phyloP scores from a whole-genome alignment of 495 filamentous ascomycete genomes.

The Elasticomyces elasticus region DNA sequence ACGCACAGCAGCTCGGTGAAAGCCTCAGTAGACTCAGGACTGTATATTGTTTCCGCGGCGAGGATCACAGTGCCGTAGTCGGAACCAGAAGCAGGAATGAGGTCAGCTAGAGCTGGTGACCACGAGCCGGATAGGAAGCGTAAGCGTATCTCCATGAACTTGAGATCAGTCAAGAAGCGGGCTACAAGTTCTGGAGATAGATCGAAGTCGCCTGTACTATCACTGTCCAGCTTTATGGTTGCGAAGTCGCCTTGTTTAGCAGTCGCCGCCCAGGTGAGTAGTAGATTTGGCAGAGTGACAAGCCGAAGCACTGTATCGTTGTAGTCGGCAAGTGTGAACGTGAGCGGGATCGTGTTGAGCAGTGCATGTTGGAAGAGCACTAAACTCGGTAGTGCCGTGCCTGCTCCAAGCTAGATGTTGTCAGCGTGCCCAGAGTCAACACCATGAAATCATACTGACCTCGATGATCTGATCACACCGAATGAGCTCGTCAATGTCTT shows the following conservation, averaged over 20 bases:
- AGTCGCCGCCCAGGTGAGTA: constrained; percentile 65
- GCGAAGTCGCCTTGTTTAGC: constrained; percentile 24
- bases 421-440: not conserved
- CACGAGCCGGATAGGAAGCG: constrained; percentile 77
- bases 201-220: constrained; percentile 56
- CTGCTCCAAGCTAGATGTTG: constrained; percentile 64
- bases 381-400: constrained; percentile 76
- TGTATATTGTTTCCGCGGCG: constrained; percentile 94
- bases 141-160: constrained; percentile 46
- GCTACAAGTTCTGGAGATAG: constrained; percentile 53
- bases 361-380: constrained; percentile 65
- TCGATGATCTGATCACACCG: constrained; percentile 57
- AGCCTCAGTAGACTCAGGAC: constrained; percentile 56
- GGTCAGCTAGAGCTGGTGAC: constrained; percentile 38
- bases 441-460: constrained; percentile 41
- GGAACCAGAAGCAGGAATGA: constrained; percentile 16
- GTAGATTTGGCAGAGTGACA: constrained; percentile 78
- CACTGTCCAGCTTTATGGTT: constrained; percentile 16
- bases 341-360: constrained; percentile 33
- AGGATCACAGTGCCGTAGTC: constrained; percentile 49
- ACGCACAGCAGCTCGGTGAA: constrained; percentile 66
- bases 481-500: constrained; percentile 31
- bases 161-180: constrained; percentile 52
- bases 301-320: constrained; percentile 76
- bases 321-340: constrained; percentile 78